A percentile compares a stretch with the other conserved stretches of the same genome.
Conservation (phyloP, 2,329 filamentous ascomycete species). For the Phyllosticta paracitricarpa region DNA sequence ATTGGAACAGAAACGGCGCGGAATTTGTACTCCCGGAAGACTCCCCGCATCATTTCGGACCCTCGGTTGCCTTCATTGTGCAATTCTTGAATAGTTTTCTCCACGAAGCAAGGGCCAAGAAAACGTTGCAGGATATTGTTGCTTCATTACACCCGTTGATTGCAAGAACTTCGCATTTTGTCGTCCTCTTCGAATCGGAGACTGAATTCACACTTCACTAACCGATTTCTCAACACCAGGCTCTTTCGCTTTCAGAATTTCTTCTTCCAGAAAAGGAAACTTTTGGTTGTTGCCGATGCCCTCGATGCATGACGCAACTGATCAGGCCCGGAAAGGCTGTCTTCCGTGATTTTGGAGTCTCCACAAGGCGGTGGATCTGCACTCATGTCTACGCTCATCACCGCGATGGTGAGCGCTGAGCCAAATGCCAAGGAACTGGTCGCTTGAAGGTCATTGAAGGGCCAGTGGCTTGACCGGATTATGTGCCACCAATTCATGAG, state of each 20-base stretch:
- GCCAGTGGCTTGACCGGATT: no score
- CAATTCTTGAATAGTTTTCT: neutral
- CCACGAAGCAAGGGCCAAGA: neutral
- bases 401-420: no score
- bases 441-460: no score
- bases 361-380: neutral
- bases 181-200: neutral
- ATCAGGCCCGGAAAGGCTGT: neutral
- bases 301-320: neutral
- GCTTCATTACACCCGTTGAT: neutral
- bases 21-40: neutral
- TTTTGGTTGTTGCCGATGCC: neutral
- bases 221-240: neutral
- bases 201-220: neutral
- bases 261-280: neutral
- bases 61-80: neutral
- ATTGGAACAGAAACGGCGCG: neutral
- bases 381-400: no score
- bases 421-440: no score
- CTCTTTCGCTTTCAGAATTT: neutral
- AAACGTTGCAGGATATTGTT: neutral
- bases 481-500: neutral
- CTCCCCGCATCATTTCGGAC: no score
- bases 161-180: neutral
- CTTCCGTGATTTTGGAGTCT: neutral